phyloP scores from a whole-genome alignment of 306 rosid species.

The Cicer chorassanicum region DNA sequence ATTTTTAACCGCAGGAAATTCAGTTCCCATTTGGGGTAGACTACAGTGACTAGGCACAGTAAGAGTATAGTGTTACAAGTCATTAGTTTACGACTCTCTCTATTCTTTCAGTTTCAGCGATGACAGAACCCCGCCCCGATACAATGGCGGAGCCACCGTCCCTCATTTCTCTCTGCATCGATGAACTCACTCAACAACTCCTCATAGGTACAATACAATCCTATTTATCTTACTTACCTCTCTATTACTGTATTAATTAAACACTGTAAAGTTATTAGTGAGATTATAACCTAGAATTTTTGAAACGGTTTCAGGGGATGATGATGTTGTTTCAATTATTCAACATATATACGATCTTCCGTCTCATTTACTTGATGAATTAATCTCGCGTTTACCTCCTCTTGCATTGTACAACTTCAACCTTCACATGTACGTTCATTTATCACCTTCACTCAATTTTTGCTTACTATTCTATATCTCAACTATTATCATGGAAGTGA shows the following conservation, averaged over 20 bases:
- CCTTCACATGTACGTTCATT: constrained; percentile 52
- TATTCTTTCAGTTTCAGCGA: background rate
- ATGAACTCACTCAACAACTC: constrained; percentile 50
- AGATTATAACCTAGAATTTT: constrained; percentile 25
- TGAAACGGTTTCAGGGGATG: constrained; percentile 56
- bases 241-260: background rate
- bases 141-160: constrained; percentile 61
- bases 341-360: constrained; percentile 57
- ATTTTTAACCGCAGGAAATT: too few relatives aligned
- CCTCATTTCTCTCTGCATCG: constrained; percentile 61
- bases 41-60: too few relatives aligned
- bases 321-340: constrained; percentile 42
- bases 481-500: background rate
- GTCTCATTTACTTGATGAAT: constrained; percentile 52
- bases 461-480: background rate
- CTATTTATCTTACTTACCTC: background rate
- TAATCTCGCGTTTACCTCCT: constrained; percentile 62
- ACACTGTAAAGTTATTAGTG: background rate
- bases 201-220: constrained; percentile 44
- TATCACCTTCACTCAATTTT: background rate
- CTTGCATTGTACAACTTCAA: constrained; percentile 58
- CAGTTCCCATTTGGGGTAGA: too few relatives aligned
- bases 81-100: too few relatives aligned
- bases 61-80: too few relatives aligned
- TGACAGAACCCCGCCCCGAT: background rate